Conservation (phyloP, 768 basidiomycete genomes). For the Pleurotus cornucopiae region DNA sequence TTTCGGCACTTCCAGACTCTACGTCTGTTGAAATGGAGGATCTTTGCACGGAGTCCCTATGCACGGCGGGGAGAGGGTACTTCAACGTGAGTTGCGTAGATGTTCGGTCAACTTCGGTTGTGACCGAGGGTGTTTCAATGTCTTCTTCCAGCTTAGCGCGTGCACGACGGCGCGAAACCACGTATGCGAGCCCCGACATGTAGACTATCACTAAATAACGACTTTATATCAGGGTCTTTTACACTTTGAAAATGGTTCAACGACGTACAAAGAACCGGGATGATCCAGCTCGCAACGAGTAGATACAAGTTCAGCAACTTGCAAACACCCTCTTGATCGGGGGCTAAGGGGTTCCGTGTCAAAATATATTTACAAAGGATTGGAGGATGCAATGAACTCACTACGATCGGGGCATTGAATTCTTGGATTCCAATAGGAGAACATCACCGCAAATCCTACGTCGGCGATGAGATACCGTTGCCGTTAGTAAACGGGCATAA, state of each 20-base stretch:
- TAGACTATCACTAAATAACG: conserved; percentile 8
- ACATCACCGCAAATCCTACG: conserved; percentile 38
- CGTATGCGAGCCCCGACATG: conserved; percentile 24
- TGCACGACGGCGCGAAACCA: conserved; percentile 27
- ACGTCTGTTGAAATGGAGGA: background rate
- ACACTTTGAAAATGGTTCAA: no score
- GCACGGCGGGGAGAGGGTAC: background rate
- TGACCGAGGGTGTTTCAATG: background rate
- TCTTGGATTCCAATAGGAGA: conserved; percentile 35
- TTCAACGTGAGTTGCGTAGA: no score
- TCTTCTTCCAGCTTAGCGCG: background rate
- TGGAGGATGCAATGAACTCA: conserved; percentile 16
- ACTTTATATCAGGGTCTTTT: background rate
- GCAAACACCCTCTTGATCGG: conserved; percentile 41
- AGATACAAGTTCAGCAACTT: conserved; percentile 44
- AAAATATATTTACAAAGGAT: background rate
- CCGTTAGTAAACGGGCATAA: background rate
- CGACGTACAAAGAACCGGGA: conserved; percentile 45
- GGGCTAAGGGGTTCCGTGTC: conserved; percentile 21
- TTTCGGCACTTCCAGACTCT: background rate
- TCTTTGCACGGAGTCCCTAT: background rate
- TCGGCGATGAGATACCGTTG: background rate
- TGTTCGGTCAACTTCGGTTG: no score
- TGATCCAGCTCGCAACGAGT: conserved; percentile 48
- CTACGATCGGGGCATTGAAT: conserved; percentile 42